Evolutionary conservation across 106 monocot species (phyloP).

Genomic region (Allium sativum): DNA sequence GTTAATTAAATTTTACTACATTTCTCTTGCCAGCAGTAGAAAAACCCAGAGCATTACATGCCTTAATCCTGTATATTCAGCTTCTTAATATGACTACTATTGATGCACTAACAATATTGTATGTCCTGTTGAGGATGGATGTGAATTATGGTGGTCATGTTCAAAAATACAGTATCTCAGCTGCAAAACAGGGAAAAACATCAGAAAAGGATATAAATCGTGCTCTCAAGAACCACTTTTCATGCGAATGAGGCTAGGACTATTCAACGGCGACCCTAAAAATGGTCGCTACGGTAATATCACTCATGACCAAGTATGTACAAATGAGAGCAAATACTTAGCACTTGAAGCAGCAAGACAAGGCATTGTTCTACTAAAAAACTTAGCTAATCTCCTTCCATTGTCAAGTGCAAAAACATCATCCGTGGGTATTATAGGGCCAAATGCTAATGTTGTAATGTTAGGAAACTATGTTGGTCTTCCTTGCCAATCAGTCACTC

Average conservation of each 20-base stretch:
- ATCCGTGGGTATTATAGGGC: conserved; percentile 20
- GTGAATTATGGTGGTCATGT: conserved; percentile 75
- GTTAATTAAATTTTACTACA: too few relatives aligned
- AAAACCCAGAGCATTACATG: too few relatives aligned
- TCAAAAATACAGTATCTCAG: conserved; percentile 33
- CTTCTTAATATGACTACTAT: too few relatives aligned
- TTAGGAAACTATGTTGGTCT: conserved; percentile 47
- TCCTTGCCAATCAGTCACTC: conserved; percentile 30
- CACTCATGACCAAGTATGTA: conserved; percentile 15
- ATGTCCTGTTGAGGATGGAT: conserved; percentile 84
- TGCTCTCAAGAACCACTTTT: conserved; percentile 78
- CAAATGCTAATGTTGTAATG: conserved; percentile 25
- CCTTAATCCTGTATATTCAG: too few relatives aligned
- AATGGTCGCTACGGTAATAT: conserved; percentile 2
- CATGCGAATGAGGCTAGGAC: conserved; percentile 39
- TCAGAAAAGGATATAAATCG: conserved; percentile 58
- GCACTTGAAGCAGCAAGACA: conserved; percentile 23
- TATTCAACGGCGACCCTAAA: conserved; percentile 20
- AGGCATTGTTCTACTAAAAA: conserved; percentile 30
- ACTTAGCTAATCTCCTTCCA: conserved; percentile 20
- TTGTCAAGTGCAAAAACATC: background rate
- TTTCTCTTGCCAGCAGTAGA: too few relatives aligned
- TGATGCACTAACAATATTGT: background rate
- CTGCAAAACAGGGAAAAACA: conserved; percentile 52
- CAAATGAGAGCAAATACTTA: conserved; percentile 8